Conservation (phyloP, 805 yeast species). For the Schizosaccharomyces osmophilus region DNA sequence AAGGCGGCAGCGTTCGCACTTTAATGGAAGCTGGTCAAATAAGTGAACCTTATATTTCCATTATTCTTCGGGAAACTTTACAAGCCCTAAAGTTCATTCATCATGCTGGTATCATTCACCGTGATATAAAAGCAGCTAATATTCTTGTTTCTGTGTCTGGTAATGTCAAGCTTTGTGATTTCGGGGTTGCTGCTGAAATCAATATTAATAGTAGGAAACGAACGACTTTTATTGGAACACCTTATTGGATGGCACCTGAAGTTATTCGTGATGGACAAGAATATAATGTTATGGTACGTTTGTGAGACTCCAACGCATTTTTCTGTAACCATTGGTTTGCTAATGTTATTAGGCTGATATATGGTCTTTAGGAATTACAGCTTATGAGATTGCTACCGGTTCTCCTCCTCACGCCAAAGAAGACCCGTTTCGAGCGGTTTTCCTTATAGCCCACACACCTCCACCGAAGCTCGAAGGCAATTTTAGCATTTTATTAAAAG, state of each 20-base stretch:
- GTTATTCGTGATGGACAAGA: slow-evolving; percentile 21
- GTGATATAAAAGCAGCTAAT: slow-evolving; percentile 93
- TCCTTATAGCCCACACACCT: slow-evolving; percentile 68
- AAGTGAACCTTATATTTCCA: slow-evolving; percentile 61
- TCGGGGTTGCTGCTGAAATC: slow-evolving; percentile 92
- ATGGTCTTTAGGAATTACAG: slow-evolving; percentile 90
- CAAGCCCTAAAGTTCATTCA: slow-evolving; percentile 64
- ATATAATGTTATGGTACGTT: slow-evolving; percentile 24
- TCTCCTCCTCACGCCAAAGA: slow-evolving; percentile 93
- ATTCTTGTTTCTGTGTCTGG: slow-evolving; percentile 77
- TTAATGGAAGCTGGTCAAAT: slow-evolving; percentile 53
- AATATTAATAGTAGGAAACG: slow-evolving; percentile 52
- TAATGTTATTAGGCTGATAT: slow-evolving; percentile 39
- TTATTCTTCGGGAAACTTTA: slow-evolving; percentile 63
- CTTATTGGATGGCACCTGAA: slow-evolving; percentile 35
- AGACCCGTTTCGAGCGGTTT: slow-evolving; percentile 87
- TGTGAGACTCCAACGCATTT: slow-evolving; percentile 9
- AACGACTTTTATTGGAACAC: slow-evolving; percentile 64
- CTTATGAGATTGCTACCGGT: slow-evolving; percentile 86
- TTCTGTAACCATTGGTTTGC: neutral
- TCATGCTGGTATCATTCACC: slow-evolving; percentile 71
- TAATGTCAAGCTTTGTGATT: slow-evolving; percentile 75
- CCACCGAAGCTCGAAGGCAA: slow-evolving; percentile 92
- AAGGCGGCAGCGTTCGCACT: slow-evolving; percentile 85
- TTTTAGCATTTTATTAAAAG: slow-evolving; percentile 53